Evolutionary conservation across 140 eudicot genomes (phyloP).

Genomic region (Stevia rebaudiana): DNA sequence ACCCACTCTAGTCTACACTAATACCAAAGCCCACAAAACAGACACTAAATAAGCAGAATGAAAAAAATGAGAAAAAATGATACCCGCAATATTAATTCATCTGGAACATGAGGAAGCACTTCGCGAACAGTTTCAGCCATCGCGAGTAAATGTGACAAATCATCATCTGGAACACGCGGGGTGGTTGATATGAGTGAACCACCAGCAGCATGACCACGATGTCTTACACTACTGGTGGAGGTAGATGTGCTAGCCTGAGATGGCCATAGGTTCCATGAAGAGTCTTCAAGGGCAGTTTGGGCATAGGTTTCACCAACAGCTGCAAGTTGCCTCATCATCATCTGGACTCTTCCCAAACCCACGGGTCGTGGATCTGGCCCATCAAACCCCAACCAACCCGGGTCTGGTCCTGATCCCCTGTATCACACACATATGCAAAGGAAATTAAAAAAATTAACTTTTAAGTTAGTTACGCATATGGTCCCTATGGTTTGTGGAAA

Average conservation of each 20-base stretch:
- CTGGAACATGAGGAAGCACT: conserved; percentile 94
- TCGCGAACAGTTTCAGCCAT: conserved; percentile 99
- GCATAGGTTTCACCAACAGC: conserved; percentile 97
- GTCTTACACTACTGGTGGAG: conserved; percentile 34
- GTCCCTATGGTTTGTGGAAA: too few relatives aligned
- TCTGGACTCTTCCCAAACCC: conserved; percentile 81
- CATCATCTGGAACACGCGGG: conserved; percentile 44
- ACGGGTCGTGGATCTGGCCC: conserved; percentile 82
- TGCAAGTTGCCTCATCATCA: conserved; percentile 98
- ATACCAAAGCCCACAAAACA: not conserved
- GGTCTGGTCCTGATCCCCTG: conserved; percentile 63
- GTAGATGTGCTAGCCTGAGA: conserved; percentile 74
- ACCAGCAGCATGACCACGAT: conserved; percentile 35
- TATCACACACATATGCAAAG: conserved; percentile 13
- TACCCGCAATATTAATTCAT: conserved; percentile 88
- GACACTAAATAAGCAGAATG: not conserved
- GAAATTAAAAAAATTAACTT: conserved; percentile 1
- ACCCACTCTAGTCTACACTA: not conserved
- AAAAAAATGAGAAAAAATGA: not conserved
- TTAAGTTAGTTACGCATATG: too few relatives aligned
- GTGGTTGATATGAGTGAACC: conserved; percentile 41
- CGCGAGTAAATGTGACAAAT: conserved; percentile 62
- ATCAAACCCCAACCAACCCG: conserved; percentile 79
- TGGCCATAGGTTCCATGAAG: conserved; percentile 82
- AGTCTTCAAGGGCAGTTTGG: conserved; percentile 80